Conservation (phyloP, 2,329 filamentous ascomycete species). For the Cladophialophora bantiana region DNA sequence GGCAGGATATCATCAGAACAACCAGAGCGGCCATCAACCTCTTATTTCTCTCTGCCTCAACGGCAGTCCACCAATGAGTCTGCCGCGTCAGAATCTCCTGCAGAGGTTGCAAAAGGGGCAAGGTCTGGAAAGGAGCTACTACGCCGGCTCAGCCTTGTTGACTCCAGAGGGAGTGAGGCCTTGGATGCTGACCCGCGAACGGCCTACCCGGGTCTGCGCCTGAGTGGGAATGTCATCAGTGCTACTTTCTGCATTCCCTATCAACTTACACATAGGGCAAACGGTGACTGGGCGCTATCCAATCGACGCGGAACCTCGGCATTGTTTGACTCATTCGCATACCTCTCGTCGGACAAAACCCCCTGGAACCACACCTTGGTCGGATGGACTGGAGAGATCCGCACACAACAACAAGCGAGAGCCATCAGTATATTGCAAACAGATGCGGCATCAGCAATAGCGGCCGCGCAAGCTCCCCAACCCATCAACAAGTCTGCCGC, state of each 20-base stretch:
- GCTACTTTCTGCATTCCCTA: slow-evolving; percentile 70
- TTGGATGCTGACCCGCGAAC: slow-evolving; percentile 61
- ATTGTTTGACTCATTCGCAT: slow-evolving; percentile 87
- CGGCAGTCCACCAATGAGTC: slow-evolving; percentile 35
- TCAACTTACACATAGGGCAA: slow-evolving; percentile 60
- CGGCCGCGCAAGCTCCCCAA: slow-evolving; percentile 61
- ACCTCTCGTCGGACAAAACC: slow-evolving; percentile 81
- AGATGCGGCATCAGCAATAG: slow-evolving; percentile 20
- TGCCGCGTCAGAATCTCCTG: slow-evolving; percentile 42
- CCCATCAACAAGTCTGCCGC: slow-evolving; percentile 49
- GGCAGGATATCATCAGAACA: slow-evolving; percentile 42
- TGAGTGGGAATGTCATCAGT: slow-evolving; percentile 69
- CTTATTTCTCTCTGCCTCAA: slow-evolving; percentile 35
- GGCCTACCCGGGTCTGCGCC: slow-evolving; percentile 63
- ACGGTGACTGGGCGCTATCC: slow-evolving; percentile 70
- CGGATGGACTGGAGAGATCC: slow-evolving; percentile 92
- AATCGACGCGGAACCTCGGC: slow-evolving; percentile 86
- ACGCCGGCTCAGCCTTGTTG: slow-evolving; percentile 59
- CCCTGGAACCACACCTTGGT: slow-evolving; percentile 93
- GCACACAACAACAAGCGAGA: slow-evolving; percentile 43
- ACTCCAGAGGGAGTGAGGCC: slow-evolving; percentile 36
- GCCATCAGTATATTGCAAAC: slow-evolving; percentile 29
- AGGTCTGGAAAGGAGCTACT: slow-evolving; percentile 59
- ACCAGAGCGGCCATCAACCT: slow-evolving; percentile 38
- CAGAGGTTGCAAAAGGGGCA: slow-evolving; percentile 54